Evolutionary conservation across 2,329 filamentous ascomycete genomes (phyloP), one percentile per base, ranked within the genome.

Genomic region (Seiridium unicorne): DNA sequence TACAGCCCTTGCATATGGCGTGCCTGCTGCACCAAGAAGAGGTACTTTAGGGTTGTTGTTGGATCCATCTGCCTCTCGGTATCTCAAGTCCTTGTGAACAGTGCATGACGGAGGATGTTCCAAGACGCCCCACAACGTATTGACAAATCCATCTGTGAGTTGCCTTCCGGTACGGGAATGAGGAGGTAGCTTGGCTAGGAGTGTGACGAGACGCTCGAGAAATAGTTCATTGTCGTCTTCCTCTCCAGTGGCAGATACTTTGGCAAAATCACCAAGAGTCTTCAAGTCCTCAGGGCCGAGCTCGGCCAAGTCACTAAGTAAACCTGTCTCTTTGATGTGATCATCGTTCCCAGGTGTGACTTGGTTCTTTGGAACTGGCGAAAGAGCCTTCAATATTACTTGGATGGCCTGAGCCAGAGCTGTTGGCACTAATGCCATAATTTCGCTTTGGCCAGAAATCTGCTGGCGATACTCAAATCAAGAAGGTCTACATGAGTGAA

Each of bases 1-100:
- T 0, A 72, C 71, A 0, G 69, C 73, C 44, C 67, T 68, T 31
- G 72, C 69, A 35, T 73, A 73, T 3, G 64, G 63, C 1, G 66
- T 68, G 40, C 69, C 70, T 1, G 71, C 70, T 38, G 69, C 66
- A 2, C 72, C 72, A 13, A 73, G 66, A 3, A 68, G 61, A 7
- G 72, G 72, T 11, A 63, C 35, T 4, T 66, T 49, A 7, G 65
- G 64, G 31, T 67, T 73, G 46, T 73, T 72, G 42, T 67, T 63
- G 18, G 67, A 70, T 47, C 72, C 71, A 42, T 73, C 66, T 5
- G 69, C 65, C 54, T 60, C 55, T 9, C 65, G 62, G 51, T 63
- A 66, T 18, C 59, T 46, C 53, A 57, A 18, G 46, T 57, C 38
- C 44, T 56, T 42, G 5, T 48, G 10, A 42, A 32, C 26, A 34